Percentiles rank a stretch among this genome's conserved stretches.
These are phyloP conservation scores for Pythium phragmitis DNA, from an alignment of 352 stramenopile genomes.

Conservation along the genomic window DNA sequence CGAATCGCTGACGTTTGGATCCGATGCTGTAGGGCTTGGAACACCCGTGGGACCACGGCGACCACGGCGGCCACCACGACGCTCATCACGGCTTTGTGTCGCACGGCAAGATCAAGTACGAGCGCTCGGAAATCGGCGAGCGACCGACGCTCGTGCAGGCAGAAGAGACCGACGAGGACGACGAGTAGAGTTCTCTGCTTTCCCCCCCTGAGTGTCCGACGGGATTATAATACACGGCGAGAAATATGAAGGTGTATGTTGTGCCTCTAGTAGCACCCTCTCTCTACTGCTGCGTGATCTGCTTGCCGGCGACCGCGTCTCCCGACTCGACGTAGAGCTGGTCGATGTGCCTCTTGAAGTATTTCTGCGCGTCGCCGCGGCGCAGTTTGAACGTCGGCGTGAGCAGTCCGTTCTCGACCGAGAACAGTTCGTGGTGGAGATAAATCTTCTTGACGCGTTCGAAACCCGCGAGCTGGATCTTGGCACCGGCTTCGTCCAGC, in stretches of 20 bases:
- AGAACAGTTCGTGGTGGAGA: constrained; percentile 90
- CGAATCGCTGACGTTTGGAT: neutral
- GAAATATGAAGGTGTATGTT: neutral
- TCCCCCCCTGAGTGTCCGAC: neutral
- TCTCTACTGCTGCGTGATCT: constrained; percentile 27
- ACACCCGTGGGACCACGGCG: constrained; percentile 80
- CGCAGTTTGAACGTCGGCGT: constrained; percentile 98
- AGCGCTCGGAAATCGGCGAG: constrained; percentile 65
- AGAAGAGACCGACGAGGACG: constrained; percentile 43
- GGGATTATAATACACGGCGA: constrained; percentile 11
- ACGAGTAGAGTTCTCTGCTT: constrained; percentile 28
- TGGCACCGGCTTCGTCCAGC: constrained; percentile 49
- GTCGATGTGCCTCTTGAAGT: constrained; percentile 68
- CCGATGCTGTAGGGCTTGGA: constrained; percentile 56
- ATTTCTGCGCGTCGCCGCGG: constrained; percentile 57
- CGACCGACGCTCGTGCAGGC: constrained; percentile 54
- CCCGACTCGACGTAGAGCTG: constrained; percentile 64
- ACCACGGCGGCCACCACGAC: constrained; percentile 33
- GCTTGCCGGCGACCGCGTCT: constrained; percentile 46
- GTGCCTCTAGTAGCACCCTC: too few species aligned
- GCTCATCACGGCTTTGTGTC: constrained; percentile 29
- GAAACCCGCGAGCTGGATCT: constrained; percentile 87
- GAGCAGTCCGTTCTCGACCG: constrained; percentile 92
- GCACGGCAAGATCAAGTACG: constrained; percentile 59
- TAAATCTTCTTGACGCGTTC: constrained; percentile 92